Evolutionary conservation across 1,284 basidiomycete species (phyloP).

Genomic region (Sanghuangporus baumii): DNA sequence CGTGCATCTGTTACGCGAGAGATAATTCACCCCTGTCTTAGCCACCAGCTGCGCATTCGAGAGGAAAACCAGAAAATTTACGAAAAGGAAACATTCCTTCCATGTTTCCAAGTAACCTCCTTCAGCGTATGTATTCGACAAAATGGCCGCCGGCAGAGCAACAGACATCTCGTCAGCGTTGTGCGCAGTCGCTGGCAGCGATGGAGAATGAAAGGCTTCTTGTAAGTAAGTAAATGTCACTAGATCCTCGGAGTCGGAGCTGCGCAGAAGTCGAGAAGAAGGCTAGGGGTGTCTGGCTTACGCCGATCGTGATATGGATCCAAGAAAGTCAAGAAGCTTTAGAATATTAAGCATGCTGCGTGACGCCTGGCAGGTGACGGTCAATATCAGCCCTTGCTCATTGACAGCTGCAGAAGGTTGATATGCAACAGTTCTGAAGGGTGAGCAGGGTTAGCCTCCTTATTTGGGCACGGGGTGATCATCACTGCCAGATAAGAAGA

Average conservation of each 20-base stretch:
- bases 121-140: too few relatives aligned
- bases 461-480: not conserved
- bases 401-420: not conserved
- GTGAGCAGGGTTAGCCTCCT: not conserved
- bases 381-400: not conserved
- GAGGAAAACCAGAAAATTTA: too few relatives aligned
- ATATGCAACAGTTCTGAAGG: not conserved
- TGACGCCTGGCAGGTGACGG: not conserved
- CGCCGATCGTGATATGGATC: slow-evolving; percentile 3
- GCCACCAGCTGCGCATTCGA: too few relatives aligned
- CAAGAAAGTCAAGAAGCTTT: slow-evolving; percentile 4
- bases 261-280: not conserved
- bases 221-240: not conserved
- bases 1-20: too few relatives aligned
- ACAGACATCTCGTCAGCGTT: too few relatives aligned
- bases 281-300: not conserved
- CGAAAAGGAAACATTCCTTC: too few relatives aligned
- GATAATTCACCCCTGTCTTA: too few relatives aligned
- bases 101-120: too few relatives aligned
- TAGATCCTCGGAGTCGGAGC: slow-evolving; percentile 3
- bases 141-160: not conserved
- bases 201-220: too few relatives aligned
- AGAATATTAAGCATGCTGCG: not conserved
- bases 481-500: not conserved
- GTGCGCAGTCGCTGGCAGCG: too few relatives aligned